Percentiles rank a stretch among this genome's conserved stretches.
Conservation (phyloP, 352 stramenopile genomes). For the Phytophthora quininea region DNA sequence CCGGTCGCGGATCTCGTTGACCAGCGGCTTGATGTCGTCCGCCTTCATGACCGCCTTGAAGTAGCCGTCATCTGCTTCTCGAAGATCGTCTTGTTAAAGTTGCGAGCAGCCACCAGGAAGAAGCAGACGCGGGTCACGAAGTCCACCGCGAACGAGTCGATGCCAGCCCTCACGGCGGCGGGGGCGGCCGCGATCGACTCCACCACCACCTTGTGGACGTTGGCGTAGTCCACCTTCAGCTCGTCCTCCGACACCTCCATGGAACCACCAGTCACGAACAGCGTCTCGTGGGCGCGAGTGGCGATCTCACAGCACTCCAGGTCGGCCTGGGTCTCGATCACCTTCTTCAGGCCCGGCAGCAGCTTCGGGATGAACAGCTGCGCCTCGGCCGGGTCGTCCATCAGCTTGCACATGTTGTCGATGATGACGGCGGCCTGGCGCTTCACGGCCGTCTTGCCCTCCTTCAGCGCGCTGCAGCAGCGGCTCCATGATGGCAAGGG, state of each 20-base stretch:
- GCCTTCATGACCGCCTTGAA: too few species aligned
- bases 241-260: constrained; percentile 91
- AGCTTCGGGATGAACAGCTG: constrained; percentile 98
- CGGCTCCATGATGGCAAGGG: constrained; percentile 97
- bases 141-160: constrained; percentile 92
- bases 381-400: constrained; percentile 97
- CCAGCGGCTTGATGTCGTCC: too few species aligned
- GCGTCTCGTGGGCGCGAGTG: constrained; percentile 92
- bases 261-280: constrained; percentile 94
- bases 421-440: constrained; percentile 98
- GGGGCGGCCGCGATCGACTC: constrained; percentile 83
- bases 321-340: constrained; percentile 96
- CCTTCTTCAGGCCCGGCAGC: constrained; percentile 96
- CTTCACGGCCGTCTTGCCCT: constrained; percentile 97
- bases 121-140: constrained; percentile 83
- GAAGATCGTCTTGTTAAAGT: constrained; percentile 96
- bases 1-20: too few species aligned
- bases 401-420: constrained; percentile 99
- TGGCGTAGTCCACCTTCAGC: constrained; percentile 92
- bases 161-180: constrained; percentile 84
- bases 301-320: constrained; percentile 97
- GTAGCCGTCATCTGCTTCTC: too few species aligned
- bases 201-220: constrained; percentile 78
- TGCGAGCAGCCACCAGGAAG: constrained; percentile 89
- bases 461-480: constrained; percentile 95